phyloP scores from a whole-genome alignment of 2,329 filamentous ascomycete species.

The Hypoxylon rubiginosum region DNA sequence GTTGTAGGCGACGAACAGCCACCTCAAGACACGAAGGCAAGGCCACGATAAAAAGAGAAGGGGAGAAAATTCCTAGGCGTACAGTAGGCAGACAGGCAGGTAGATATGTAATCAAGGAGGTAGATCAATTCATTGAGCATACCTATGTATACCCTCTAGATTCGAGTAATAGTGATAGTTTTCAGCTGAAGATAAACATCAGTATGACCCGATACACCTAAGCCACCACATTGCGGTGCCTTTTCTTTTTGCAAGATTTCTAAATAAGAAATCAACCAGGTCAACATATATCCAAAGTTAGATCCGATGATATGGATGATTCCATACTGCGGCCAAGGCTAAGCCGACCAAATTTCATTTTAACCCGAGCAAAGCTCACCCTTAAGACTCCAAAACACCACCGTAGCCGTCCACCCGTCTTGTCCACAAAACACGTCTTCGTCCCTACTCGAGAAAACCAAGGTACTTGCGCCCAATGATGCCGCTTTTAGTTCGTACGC shows the following conservation, averaged over 20 bases:
- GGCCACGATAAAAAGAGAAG: background rate
- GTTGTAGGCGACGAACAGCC: background rate
- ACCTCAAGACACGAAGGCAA: background rate
- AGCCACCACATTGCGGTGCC: slow-evolving; percentile 32
- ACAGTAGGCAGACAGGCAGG: background rate
- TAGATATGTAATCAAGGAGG: background rate
- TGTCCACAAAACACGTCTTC: slow-evolving; percentile 46
- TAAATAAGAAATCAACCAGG: slow-evolving; percentile 35
- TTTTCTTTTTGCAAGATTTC: slow-evolving; percentile 36
- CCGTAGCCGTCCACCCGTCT: slow-evolving; percentile 48
- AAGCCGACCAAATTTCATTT: slow-evolving; percentile 40
- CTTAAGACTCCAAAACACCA: slow-evolving; percentile 51
- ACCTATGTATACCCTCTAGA: slow-evolving; percentile 37
- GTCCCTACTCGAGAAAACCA: slow-evolving; percentile 45
- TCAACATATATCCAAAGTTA: slow-evolving; percentile 35
- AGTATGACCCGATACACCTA: slow-evolving; percentile 28
- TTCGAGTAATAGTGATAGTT: slow-evolving; percentile 37
- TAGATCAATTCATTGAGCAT: slow-evolving; percentile 43
- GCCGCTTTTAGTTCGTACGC: slow-evolving; percentile 57
- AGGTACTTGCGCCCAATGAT: slow-evolving; percentile 52
- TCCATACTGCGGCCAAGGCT: slow-evolving; percentile 34
- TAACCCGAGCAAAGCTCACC: slow-evolving; percentile 44
- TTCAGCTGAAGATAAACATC: slow-evolving; percentile 32
- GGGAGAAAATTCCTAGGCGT: background rate
- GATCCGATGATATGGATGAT: slow-evolving; percentile 44